phyloP scores from a whole-genome alignment of 345 rosid genomes.

The Gossypium sturtianum region DNA sequence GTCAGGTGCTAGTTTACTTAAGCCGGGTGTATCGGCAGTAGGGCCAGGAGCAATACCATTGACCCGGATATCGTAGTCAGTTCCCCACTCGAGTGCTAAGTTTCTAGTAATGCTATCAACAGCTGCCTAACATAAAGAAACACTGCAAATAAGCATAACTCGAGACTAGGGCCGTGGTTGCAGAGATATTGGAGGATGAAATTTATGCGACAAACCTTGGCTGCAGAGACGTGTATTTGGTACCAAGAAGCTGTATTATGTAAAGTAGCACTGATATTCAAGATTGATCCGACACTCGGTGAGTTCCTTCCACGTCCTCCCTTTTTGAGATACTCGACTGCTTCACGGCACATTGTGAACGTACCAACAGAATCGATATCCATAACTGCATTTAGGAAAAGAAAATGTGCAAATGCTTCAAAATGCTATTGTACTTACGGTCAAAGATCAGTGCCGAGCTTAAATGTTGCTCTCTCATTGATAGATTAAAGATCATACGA shows the following conservation, averaged over 20 bases:
- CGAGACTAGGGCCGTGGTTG: neutral
- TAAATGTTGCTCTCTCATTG: neutral
- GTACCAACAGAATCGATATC: neutral
- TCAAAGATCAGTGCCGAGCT: no score
- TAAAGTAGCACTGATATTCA: no score
- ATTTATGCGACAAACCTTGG: neutral
- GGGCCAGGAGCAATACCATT: conserved; percentile 24
- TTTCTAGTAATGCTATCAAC: conserved; percentile 56
- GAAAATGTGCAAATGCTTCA: neutral
- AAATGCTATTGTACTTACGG: no score
- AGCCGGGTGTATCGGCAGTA: conserved; percentile 68
- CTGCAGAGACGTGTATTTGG: neutral
- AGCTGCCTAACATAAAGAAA: conserved; percentile 42
- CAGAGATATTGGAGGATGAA: neutral
- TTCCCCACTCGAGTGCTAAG: conserved; percentile 79
- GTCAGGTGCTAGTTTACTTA: conserved; percentile 42
- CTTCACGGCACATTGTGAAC: no score
- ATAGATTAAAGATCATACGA: neutral
- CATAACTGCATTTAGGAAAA: neutral
- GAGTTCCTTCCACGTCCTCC: no score
- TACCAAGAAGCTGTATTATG: neutral
- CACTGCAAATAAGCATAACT: neutral
- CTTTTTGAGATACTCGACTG: no score
- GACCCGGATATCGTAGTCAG: conserved; percentile 51
- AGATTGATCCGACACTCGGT: no score